Evolutionary conservation across 139 green algal genomes (phyloP), one percentile per base, ranked within the genome.

Genomic region (Tetraselmis striata): DNA sequence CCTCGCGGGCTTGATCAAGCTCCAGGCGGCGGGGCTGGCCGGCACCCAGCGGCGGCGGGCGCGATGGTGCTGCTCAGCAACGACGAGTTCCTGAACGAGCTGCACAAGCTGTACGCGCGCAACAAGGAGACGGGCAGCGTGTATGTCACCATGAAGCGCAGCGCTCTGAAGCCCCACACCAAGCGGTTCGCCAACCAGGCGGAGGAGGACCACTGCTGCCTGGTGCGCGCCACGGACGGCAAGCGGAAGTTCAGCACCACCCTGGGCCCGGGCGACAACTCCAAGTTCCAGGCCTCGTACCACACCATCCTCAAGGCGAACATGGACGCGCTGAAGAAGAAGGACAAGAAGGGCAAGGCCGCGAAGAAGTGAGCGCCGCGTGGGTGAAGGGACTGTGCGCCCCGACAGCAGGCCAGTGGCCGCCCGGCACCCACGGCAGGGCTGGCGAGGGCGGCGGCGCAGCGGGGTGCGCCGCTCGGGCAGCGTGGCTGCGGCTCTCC

Each of bases 201-300:
- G 74, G 30, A 45, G 31, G 83, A 82, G 58, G 86, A 90, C 1
- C 93, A 91, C 84, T 80, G 83, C 25, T 96, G 93, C 77, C 80
- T 97, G 2, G 85, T 97, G 26, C 83, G 94, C 0, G 94, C 91
- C 2, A 92, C 89, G 23, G 93, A 97, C 59, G 93, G 93, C 82
- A 96, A 96, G 78, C 89, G 83, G 59, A 96, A 97, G 83, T 83
- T 97, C 32, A 92, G 84, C 81, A 94, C 91, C 0, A 86, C 85
- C 1, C 81, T 96, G 77, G 77, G 77, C 1, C 31, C 76, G 11
- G 86, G 87, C 74, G 85, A 95, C 24, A 83, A 93, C 22, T 79
- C 79, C 1, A 86, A 86, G 28, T 95, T 95, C 83, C 84, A 88
- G 2, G 85, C 89, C 0, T 92, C 86, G 0, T 93, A 93, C 83